Conservation (phyloP, 192 early-diverging fungal species). For the Coemansia sp. region DNA sequence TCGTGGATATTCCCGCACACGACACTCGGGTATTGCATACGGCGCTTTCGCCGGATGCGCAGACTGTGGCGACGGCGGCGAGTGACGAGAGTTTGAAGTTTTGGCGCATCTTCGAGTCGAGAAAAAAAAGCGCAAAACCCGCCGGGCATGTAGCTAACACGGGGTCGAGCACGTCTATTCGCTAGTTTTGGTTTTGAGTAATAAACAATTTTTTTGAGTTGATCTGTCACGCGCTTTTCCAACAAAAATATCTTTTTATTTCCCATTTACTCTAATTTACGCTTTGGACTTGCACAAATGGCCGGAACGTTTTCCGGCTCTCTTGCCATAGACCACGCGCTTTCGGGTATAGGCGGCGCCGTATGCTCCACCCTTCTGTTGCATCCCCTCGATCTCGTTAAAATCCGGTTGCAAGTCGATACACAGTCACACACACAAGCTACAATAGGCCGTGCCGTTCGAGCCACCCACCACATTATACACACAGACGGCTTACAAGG, state of each 20-base stretch:
- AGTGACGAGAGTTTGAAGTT: slow-evolving; percentile 95
- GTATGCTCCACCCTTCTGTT: slow-evolving; percentile 75
- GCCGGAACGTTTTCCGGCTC: slow-evolving; percentile 48
- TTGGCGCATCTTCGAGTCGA: slow-evolving; percentile 84
- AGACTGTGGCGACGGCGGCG: slow-evolving; percentile 87
- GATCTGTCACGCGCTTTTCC: not conserved
- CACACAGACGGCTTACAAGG: slow-evolving; percentile 64
- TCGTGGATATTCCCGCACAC: slow-evolving; percentile 82
- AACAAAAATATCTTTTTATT: too few relatives aligned
- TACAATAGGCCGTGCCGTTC: slow-evolving; percentile 65
- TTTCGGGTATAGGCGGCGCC: slow-evolving; percentile 87
- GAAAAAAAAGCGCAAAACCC: too few relatives aligned
- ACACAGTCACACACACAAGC: slow-evolving; percentile 54
- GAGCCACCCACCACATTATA: slow-evolving; percentile 61
- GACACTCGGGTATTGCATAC: slow-evolving; percentile 87
- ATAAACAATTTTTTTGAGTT: not conserved
- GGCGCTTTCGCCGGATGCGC: slow-evolving; percentile 87
- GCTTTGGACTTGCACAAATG: not conserved
- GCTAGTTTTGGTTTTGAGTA: slow-evolving; percentile 11
- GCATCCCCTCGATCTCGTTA: slow-evolving; percentile 95
- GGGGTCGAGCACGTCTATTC: slow-evolving; percentile 20
- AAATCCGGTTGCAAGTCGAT: slow-evolving; percentile 86
- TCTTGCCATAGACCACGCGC: slow-evolving; percentile 71
- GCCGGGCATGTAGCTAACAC: too few relatives aligned
- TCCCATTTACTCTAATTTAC: too few relatives aligned